Evolutionary conservation across 2,329 filamentous ascomycete genomes (phyloP), one percentile per base, ranked within the genome.

Genomic region (Sporothrix protearum): DNA sequence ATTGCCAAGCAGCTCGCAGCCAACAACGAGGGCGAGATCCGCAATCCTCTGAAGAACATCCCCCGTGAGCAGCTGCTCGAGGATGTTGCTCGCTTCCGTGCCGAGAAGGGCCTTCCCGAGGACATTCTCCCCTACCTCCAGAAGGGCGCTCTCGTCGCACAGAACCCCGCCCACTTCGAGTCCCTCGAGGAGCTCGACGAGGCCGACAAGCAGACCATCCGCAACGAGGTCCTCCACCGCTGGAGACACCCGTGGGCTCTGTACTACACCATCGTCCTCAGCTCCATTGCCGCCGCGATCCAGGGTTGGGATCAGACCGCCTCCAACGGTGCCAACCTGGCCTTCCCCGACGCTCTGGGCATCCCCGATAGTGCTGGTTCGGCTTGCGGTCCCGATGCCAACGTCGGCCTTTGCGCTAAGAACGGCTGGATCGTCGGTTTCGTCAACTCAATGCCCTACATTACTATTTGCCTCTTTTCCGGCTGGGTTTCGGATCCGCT

Each of bases 91-190:
- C 53, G 61, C 36, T 79, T 71, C 64, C 51, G 30, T 9, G 12
- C 39, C 53, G 73, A 74, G 30, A 86, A 90, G 75, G 84, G 84
- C 30, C 83, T 94, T 33, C 79, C 81, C 1, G 86, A 90, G 70
- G 84, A 90, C 74, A 68, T 70, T 19, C 80, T 88, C 2, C 80
- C 82, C 3, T 77, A 91, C 19, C 83, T 94, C 68, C 83, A 86
- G 68, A 90, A 90, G 76, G 92, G 91, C 45, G 92, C 92, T 3
- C 83, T 95, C 12, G 86, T 94, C 22, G 92, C 92, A 2, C 91
- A 92, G 78, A 88, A 90, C 75, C 91, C 91, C 0, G 81, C 82
- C 9, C 83, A 84, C 39, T 92, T 82, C 78, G 89, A 92, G 71
- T 82, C 84, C 45, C 84, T 93, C 53, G 80, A 69, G 19, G 72